These are phyloP conservation scores for Candida dubliniensis DNA, from an alignment of 1,139 yeast genomes.

Conservation along the genomic window DNA sequence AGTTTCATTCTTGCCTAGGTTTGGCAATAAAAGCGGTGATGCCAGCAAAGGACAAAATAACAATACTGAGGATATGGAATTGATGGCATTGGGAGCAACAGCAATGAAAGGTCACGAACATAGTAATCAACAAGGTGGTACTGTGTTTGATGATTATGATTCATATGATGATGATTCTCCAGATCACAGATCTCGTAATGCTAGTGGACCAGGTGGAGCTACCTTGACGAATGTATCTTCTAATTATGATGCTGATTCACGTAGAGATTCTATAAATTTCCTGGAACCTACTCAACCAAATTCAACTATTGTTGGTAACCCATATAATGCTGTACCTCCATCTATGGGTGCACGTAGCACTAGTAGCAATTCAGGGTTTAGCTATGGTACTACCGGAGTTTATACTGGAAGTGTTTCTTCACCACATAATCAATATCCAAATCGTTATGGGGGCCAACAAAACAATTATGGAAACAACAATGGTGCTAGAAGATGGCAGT, in stretches of 20 bases:
- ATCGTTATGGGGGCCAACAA: neutral
- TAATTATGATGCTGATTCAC: constrained; percentile 19
- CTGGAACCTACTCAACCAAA: constrained; percentile 46
- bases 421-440: constrained; percentile 12
- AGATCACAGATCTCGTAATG: constrained; percentile 1
- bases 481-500: neutral
- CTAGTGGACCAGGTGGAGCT: constrained; percentile 6
- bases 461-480: neutral
- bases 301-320: constrained; percentile 47
- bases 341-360: neutral
- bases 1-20: constrained; percentile 75
- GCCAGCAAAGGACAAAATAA: constrained; percentile 23
- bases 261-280: constrained; percentile 35
- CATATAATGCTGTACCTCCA: constrained; percentile 27
- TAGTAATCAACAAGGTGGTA: constrained; percentile 21
- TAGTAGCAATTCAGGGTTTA: constrained; percentile 12
- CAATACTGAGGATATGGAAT: constrained; percentile 65
- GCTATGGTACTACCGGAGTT: constrained; percentile 14
- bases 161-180: constrained; percentile 26
- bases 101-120: constrained; percentile 79
- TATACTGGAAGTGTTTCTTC: constrained; percentile 12
- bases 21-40: constrained; percentile 50
- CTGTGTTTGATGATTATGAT: constrained; percentile 29
- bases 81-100: constrained; percentile 85
- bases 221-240: constrained; percentile 11